These are phyloP conservation scores for Caloboletus firmus DNA, from an alignment of 1,284 basidiomycete genomes.

Conservation along the genomic window DNA sequence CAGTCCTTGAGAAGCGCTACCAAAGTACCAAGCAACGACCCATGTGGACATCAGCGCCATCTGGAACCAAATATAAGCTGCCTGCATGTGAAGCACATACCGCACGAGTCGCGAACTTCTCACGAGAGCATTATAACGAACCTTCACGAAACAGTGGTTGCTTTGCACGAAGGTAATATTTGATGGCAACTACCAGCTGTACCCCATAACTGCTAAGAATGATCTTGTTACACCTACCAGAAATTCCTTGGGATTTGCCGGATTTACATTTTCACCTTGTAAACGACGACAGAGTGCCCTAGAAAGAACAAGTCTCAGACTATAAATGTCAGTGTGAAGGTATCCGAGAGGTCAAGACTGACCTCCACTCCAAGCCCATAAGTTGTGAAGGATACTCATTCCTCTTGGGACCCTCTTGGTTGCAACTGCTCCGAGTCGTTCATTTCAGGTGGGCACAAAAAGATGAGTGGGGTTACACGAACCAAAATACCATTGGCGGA, in stretches of 20 bases:
- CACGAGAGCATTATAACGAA: background rate
- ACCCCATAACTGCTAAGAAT: background rate
- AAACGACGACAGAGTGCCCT: background rate
- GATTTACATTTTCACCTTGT: background rate
- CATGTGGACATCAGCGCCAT: background rate
- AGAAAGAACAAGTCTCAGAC: background rate
- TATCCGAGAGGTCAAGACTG: background rate
- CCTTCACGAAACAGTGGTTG: background rate
- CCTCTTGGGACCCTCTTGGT: background rate
- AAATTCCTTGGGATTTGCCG: background rate
- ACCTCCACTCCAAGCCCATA: background rate
- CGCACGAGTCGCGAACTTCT: background rate
- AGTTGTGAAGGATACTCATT: background rate
- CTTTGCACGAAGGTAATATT: background rate
- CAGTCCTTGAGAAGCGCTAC: background rate
- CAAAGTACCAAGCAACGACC: background rate
- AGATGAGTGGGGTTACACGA: background rate
- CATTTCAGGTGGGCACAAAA: background rate
- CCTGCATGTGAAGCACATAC: background rate
- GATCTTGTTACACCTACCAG: background rate
- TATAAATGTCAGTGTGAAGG: background rate
- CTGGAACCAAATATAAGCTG: background rate
- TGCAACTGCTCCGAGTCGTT: background rate
- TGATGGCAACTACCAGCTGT: background rate
- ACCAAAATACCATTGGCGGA: background rate